Evolutionary conservation across 208 protist genomes (phyloP).

Genomic region (Angomonas deanei): DNA sequence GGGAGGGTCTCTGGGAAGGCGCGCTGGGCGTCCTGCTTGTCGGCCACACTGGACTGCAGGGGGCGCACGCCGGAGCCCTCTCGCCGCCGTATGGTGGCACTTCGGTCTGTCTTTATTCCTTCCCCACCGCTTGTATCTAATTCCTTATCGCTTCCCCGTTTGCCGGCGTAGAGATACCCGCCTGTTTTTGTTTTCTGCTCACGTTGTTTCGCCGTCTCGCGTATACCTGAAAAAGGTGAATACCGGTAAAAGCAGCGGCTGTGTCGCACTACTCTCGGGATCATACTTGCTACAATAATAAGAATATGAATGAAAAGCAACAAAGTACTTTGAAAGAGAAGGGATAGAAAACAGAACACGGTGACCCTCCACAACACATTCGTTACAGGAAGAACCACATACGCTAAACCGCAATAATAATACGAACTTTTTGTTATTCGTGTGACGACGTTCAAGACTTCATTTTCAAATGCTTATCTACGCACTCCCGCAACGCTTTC

Average conservation of each 20-base stretch:
- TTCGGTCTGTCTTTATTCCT: neutral
- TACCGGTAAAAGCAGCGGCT: neutral
- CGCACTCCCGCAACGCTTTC: conserved; percentile 47
- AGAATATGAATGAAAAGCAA: too few species aligned
- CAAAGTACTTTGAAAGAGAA: neutral
- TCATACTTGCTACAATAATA: neutral
- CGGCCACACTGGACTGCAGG: conserved; percentile 38
- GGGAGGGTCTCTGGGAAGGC: conserved; percentile 71
- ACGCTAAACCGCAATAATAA: neutral
- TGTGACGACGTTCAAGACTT: neutral
- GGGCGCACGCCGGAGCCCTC: conserved; percentile 18
- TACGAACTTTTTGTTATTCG: neutral
- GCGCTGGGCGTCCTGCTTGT: conserved; percentile 34
- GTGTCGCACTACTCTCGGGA: neutral
- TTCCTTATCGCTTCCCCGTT: neutral
- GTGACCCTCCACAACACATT: neutral
- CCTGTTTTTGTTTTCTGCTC: neutral
- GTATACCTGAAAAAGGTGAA: neutral
- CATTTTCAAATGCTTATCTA: conserved; percentile 15
- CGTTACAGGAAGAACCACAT: neutral
- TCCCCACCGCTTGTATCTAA: neutral
- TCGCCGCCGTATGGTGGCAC: neutral
- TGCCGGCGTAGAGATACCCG: neutral
- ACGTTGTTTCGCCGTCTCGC: neutral
- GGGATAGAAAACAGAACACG: neutral